A percentile compares a stretch with the other conserved stretches of the same genome.
Evolutionary conservation across 225 moss, liverwort and hornwort species (phyloP).

Genomic region (Straminergon stramineum): DNA sequence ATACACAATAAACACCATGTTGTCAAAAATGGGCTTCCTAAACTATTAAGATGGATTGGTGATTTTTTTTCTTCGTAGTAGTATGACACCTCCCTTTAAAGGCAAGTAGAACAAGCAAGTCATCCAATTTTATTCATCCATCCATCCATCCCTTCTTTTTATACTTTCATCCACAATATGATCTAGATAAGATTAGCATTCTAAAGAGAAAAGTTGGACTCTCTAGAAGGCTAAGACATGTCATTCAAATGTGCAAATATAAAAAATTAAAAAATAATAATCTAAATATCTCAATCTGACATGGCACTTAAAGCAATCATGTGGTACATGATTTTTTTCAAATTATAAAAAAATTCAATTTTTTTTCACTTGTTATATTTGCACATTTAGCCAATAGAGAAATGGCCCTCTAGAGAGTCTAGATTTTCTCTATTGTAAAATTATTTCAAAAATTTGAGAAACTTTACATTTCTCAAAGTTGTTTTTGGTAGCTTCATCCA

Average conservation of each 20-base stretch:
- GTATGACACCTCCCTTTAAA: rapidly evolving
- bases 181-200: background rate
- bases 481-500: background rate
- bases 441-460: background rate
- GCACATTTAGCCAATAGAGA: no score
- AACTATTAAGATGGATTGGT: no score
- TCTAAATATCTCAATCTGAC: no score
- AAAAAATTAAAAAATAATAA: no score
- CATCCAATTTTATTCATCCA: background rate
- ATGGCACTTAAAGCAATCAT: no score
- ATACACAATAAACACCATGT: background rate
- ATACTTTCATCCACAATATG: background rate
- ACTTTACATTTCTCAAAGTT: background rate
- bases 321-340: no score
- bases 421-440: background rate
- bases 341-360: no score
- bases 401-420: no score
- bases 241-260: no score
- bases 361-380: no score
- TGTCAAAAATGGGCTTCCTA: background rate
- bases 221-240: no score
- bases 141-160: background rate
- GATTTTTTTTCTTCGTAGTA: background rate
- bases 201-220: no score
- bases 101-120: background rate